Base-by-base conservation (phyloP, 1,284 basidiomycete species). In the Amylostereum chailletii region DNA sequence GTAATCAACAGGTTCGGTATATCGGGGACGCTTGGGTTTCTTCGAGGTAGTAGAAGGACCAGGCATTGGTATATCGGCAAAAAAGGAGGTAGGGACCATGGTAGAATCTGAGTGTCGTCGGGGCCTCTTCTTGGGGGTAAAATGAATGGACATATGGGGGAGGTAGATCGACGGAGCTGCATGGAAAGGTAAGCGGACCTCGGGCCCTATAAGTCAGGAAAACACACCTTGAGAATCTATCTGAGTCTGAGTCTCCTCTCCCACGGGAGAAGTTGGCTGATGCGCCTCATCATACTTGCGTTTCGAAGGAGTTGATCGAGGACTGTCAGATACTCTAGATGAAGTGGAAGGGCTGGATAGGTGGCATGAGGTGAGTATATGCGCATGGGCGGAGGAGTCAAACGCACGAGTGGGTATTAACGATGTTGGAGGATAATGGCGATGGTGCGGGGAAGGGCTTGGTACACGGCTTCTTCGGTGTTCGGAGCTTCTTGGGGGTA, bases 161-260 rank as follows among this genome's bases (percentile, higher is more conserved):
- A 33, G 30, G 32, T 19, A 11, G 19, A 33, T 45, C 44, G 33
- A 45, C 32, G 8, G 36, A 3, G 42, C 32, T 3, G 11, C n/a
- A 9, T 7, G n/a, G 37, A 31, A 19, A 26, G 6, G 9, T 31
- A 11, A 45, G n/a, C 31, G 41, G 1, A 10, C 0, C 5, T 3
- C 30, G 11, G 29, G 27, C 32, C 32, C 29, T 32, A 29, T 38
- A 19, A 26, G 6, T n/a, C 8, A 40, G 19, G 26, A 36, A 3
- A 38, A n/a, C 47, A 8, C 27, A 48, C 54, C 50, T 48, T 55
- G 54, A 6, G 53, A 52, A 10, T 55, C 53, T 31, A 51, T 53
- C 43, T 55, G 53, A n/a, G 54, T 55, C 42, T 55, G 54, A 5
- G 53, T 55, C 19, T 37, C 37, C 10, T 47, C 48, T n/a, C 45